Conservation (phyloP, 768 basidiomycete species). For the Mycena rebaudengoi region DNA sequence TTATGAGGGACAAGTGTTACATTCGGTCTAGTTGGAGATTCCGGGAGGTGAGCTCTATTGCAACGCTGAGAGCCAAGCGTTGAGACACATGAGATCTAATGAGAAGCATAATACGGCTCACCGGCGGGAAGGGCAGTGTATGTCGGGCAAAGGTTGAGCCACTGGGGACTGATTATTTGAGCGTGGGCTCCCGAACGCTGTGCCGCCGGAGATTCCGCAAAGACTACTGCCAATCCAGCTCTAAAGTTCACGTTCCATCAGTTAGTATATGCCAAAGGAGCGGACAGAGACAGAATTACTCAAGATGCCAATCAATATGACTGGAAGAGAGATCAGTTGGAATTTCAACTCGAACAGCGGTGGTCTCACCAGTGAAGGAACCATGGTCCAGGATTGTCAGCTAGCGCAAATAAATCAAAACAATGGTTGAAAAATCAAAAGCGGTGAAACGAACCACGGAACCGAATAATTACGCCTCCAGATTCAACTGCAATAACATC, state of each 20-base stretch:
- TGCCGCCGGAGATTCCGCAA: slow-evolving; percentile 43
- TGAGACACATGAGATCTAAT: no score
- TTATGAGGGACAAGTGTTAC: no score
- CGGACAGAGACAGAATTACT: background rate
- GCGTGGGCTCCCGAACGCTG: slow-evolving; percentile 32
- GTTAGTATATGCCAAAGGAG: background rate
- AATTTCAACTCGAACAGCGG: background rate
- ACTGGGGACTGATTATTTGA: slow-evolving; percentile 29
- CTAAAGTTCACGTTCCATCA: background rate
- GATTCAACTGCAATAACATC: slow-evolving; percentile 31
- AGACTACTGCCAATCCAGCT: slow-evolving; percentile 50
- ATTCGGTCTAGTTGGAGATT: no score
- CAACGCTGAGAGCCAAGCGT: no score
- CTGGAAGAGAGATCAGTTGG: background rate
- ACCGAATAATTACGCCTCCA: slow-evolving; percentile 4
- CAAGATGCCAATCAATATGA: slow-evolving; percentile 35
- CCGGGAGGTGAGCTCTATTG: no score
- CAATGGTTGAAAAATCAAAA: background rate
- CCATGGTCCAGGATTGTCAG: slow-evolving; percentile 10
- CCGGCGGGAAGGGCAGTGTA: slow-evolving; percentile 11
- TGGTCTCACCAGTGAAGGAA: slow-evolving; percentile 11
- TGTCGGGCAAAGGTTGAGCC: slow-evolving; percentile 23
- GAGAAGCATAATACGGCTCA: no score
- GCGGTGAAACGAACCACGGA: background rate
- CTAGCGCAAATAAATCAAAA: background rate